These are phyloP conservation scores for Bisporella sp. DNA, from an alignment of 2,329 filamentous ascomycete genomes.

Conservation along the genomic window DNA sequence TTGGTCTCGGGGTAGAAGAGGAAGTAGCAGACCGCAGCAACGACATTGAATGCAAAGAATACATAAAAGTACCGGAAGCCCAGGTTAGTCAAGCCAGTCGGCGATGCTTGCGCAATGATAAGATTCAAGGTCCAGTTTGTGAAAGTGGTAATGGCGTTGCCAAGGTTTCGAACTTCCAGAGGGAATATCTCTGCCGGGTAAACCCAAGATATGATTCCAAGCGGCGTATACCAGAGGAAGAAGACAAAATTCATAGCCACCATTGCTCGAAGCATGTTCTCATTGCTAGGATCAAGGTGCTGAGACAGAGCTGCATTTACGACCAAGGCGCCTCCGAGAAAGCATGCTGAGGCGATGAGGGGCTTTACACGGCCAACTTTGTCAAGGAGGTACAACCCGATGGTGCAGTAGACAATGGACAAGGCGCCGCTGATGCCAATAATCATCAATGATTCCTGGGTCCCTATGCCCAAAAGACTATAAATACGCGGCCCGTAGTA, in stretches of 20 bases:
- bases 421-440: neutral
- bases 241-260: constrained; percentile 3
- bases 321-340: constrained; percentile 34
- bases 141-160: constrained; percentile 7
- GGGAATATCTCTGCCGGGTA: constrained; percentile 12
- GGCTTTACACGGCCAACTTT: constrained; percentile 1
- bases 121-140: neutral
- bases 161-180: constrained; percentile 5
- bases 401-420: constrained; percentile 2
- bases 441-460: neutral
- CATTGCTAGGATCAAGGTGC: neutral
- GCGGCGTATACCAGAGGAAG: constrained; percentile 5
- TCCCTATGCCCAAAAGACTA: constrained; percentile 5
- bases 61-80: constrained; percentile 8
- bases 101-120: constrained; percentile 1
- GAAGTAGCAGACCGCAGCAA: neutral
- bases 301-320: neutral
- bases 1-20: neutral
- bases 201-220: constrained; percentile 1
- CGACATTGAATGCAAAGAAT: constrained; percentile 5
- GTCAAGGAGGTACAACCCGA: constrained; percentile 3
- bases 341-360: constrained; percentile 13
- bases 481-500: constrained; percentile 9
- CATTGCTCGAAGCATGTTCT: neutral
- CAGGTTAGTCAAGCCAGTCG: constrained; percentile 3